Base-by-base conservation (phyloP, 1,284 basidiomycete species). In the Neotropicomus parvogracilis region DNA sequence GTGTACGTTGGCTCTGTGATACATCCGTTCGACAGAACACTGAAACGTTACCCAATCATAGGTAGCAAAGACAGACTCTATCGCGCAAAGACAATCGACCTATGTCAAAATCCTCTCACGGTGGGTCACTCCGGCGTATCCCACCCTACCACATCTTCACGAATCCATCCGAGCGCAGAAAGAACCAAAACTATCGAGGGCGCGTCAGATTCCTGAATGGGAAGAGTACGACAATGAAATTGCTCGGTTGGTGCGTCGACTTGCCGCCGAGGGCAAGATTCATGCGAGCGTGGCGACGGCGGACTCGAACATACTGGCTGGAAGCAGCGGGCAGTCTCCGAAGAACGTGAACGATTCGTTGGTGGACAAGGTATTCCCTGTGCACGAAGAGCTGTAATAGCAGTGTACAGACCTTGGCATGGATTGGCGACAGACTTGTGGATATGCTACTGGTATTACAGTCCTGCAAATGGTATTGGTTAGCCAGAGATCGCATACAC, bases 161-260 rank as follows among this genome's bases (percentile, higher is more conserved):
- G 32, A 16, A 17, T 43, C 29, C 8, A 17, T 47, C 24, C 9
- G 48, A 49, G 10, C 21, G 51, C 67, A 93, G 87, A 95, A 97
- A 83, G 95, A 98, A 65, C 95, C 95, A 3, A 99, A 99, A 68
- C 77, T 99, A 9, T 80, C 85, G 9, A 80, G 95, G 28, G 97
- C 95, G 1, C 81, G 95, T 32, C 85, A 95, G 60, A 97, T 99
- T 45, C 95, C 95, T 0, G 95, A 99, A 68, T 99, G 95, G 97
- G 93, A 95, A 52, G 78, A 79, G 38, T 97, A 97, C 62, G 95
- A 98, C 59, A 58, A 67, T 6, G 86, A 91, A 66, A 89, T 91
- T 49, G 80, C 88, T 7, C 72, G 69, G 24, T 90, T 95, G 55
- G 81, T 85, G 1, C 77, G 80, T 16, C 73, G 76, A 41, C 71